Percentiles rank a stretch among this genome's conserved stretches.
Evolutionary conservation across 495 filamentous ascomycete species (phyloP).

Genomic region (Terfezia claveryi): DNA sequence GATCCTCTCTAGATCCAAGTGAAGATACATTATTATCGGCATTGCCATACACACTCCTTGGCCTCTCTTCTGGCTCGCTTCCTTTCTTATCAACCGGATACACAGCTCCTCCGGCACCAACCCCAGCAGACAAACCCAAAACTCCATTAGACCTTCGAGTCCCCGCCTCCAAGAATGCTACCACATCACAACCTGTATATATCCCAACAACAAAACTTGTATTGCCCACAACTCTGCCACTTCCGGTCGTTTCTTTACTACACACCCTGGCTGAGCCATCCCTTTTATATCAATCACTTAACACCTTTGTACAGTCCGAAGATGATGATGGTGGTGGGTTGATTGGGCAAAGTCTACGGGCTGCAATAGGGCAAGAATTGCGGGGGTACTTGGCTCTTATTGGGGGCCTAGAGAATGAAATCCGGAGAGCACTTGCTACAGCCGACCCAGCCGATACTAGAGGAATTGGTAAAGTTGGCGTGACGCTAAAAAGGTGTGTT

Average conservation of each 20-base stretch:
- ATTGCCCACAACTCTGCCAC: constrained; percentile 53
- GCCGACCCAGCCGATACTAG: constrained; percentile 42
- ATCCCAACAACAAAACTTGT: constrained; percentile 1
- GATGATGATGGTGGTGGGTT: constrained; percentile 40
- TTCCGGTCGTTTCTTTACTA: constrained; percentile 68
- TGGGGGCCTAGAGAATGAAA: constrained; percentile 83
- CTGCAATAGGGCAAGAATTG: constrained; percentile 65
- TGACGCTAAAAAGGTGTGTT: constrained; percentile 86
- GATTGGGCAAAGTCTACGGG: constrained; percentile 81
- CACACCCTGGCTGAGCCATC: constrained; percentile 86
- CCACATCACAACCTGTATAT: constrained; percentile 7
- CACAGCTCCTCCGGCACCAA: neutral
- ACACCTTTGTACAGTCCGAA: constrained; percentile 52
- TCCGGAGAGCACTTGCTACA: constrained; percentile 44
- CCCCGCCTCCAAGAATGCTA: constrained; percentile 3
- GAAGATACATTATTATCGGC: constrained; percentile 70
- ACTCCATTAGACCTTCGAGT: constrained; percentile 13
- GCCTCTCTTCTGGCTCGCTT: constrained; percentile 66
- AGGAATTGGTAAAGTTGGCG: constrained; percentile 64
- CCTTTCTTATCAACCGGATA: constrained; percentile 34
- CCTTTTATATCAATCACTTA: constrained; percentile 59
- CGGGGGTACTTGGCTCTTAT: constrained; percentile 83
- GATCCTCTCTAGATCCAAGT: constrained; percentile 11
- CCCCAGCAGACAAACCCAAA: constrained; percentile 30
- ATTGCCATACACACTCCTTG: constrained; percentile 85